phyloP scores from a whole-genome alignment of 352 stramenopile genomes.

The Globisporangium rhizosaccharum region DNA sequence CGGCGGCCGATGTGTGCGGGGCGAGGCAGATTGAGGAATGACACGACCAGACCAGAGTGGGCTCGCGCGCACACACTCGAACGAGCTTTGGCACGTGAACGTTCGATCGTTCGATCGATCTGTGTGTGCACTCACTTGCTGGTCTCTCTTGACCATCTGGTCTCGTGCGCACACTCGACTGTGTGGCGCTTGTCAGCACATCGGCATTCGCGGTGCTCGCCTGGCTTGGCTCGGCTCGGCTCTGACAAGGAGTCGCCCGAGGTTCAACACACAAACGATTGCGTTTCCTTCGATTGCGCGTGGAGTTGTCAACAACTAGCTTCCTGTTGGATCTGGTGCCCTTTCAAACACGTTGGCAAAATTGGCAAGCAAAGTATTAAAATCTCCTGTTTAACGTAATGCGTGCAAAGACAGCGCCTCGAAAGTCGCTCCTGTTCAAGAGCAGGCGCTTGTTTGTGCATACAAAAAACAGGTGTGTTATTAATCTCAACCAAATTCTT shows the following conservation, averaged over 20 bases:
- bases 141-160: too few relatives aligned
- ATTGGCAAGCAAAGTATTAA: too few relatives aligned
- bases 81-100: not conserved
- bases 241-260: not conserved
- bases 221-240: not conserved
- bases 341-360: too few relatives aligned
- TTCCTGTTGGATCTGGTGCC: too few relatives aligned
- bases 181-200: not conserved
- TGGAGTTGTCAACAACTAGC: too few relatives aligned
- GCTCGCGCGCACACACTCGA: not conserved
- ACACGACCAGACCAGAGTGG: not conserved
- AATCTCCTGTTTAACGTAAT: too few relatives aligned
- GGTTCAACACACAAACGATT: not conserved
- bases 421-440: too few relatives aligned
- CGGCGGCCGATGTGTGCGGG: slow-evolving; percentile 8
- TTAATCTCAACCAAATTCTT: too few relatives aligned
- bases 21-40: slow-evolving; percentile 24
- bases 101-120: not conserved
- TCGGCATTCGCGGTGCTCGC: not conserved
- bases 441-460: too few relatives aligned
- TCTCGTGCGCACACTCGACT: not conserved
- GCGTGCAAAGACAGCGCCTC: too few relatives aligned
- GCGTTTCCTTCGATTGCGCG: not conserved
- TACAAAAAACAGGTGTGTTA: too few relatives aligned
- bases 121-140: not conserved